A percentile compares a stretch with the other conserved stretches of the same genome.
phyloP scores from a whole-genome alignment of 352 stramenopile species.

The Phytopythium litorale region DNA sequence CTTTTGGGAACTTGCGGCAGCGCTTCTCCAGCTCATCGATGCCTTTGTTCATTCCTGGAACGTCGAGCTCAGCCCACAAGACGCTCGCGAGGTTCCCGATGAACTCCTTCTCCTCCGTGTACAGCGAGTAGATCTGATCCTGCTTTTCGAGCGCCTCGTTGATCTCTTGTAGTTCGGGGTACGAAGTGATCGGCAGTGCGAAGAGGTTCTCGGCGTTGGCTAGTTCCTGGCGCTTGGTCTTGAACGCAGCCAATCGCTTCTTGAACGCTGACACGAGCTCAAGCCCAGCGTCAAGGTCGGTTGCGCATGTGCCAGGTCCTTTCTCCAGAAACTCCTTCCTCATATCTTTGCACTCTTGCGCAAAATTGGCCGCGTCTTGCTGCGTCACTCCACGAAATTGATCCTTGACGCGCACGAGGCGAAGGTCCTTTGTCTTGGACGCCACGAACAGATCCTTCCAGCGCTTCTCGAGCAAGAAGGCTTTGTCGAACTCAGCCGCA shows the following conservation, averaged over 20 bases:
- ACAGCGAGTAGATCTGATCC: slow-evolving; percentile 88
- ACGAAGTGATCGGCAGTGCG: slow-evolving; percentile 87
- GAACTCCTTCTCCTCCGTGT: slow-evolving; percentile 93
- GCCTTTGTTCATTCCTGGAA: slow-evolving; percentile 88
- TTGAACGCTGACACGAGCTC: slow-evolving; percentile 88
- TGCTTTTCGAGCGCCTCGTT: slow-evolving; percentile 87
- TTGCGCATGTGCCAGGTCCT: slow-evolving; percentile 80
- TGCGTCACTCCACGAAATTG: slow-evolving; percentile 94
- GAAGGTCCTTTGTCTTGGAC: slow-evolving; percentile 91
- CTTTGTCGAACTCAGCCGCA: slow-evolving; percentile 48
- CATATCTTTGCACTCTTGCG: slow-evolving; percentile 81
- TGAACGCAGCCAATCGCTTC: slow-evolving; percentile 71
- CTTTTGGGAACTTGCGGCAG: slow-evolving; percentile 89
- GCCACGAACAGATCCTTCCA: slow-evolving; percentile 83
- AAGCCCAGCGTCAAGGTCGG: slow-evolving; percentile 87
- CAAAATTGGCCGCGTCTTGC: slow-evolving; percentile 87
- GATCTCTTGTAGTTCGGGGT: slow-evolving; percentile 89
- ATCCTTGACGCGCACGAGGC: slow-evolving; percentile 93
- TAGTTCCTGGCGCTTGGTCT: slow-evolving; percentile 80
- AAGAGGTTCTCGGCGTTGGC: slow-evolving; percentile 95
- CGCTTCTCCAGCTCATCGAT: slow-evolving; percentile 93
- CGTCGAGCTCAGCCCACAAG: slow-evolving; percentile 93
- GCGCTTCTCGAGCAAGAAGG: slow-evolving; percentile 73
- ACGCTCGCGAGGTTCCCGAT: slow-evolving; percentile 85
- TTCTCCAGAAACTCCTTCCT: slow-evolving; percentile 82